These are phyloP conservation scores for Paecilomyces fulvus DNA, from an alignment of 2,329 filamentous ascomycete species.

Conservation along the genomic window DNA sequence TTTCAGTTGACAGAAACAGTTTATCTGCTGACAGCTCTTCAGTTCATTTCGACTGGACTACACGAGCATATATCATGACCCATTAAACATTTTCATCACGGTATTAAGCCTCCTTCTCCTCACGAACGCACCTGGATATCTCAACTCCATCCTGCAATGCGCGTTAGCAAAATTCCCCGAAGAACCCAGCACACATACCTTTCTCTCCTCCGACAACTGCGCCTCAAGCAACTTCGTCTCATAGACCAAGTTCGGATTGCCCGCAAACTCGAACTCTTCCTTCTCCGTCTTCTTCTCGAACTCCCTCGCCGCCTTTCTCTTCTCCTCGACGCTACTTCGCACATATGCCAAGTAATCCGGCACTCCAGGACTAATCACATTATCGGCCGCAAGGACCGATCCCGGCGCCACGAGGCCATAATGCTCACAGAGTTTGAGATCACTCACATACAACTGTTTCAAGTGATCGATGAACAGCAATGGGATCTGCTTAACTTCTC, in stretches of 20 bases:
- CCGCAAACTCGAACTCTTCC: slow-evolving; percentile 27
- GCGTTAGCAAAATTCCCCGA: not conserved
- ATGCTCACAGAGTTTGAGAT: slow-evolving; percentile 27
- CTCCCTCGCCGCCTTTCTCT: slow-evolving; percentile 39
- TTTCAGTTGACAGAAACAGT: too few species aligned
- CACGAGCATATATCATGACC: not conserved
- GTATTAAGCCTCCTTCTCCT: not conserved
- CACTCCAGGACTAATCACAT: slow-evolving; percentile 32
- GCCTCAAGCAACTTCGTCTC: slow-evolving; percentile 45
- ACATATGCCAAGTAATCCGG: slow-evolving; percentile 36
- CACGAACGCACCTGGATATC: slow-evolving; percentile 1
- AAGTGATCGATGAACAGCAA: slow-evolving; percentile 31
- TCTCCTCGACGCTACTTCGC: slow-evolving; percentile 44
- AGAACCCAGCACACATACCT: slow-evolving; percentile 1
- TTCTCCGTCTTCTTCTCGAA: slow-evolving; percentile 15
- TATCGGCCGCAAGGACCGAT: slow-evolving; percentile 29
- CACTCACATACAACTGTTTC: slow-evolving; percentile 28
- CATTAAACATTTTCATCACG: not conserved
- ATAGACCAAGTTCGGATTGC: slow-evolving; percentile 59
- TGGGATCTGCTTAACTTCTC: slow-evolving; percentile 22
- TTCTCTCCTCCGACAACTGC: slow-evolving; percentile 3
- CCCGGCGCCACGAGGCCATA: slow-evolving; percentile 23
- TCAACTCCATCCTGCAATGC: slow-evolving; percentile 4
- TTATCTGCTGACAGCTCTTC: too few species aligned
- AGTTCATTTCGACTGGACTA: too few species aligned